Percentiles rank a stretch among this genome's conserved stretches.
These are phyloP conservation scores for Pneumocystis wakefieldiae DNA, from an alignment of 1,139 yeast genomes.

Conservation along the genomic window DNA sequence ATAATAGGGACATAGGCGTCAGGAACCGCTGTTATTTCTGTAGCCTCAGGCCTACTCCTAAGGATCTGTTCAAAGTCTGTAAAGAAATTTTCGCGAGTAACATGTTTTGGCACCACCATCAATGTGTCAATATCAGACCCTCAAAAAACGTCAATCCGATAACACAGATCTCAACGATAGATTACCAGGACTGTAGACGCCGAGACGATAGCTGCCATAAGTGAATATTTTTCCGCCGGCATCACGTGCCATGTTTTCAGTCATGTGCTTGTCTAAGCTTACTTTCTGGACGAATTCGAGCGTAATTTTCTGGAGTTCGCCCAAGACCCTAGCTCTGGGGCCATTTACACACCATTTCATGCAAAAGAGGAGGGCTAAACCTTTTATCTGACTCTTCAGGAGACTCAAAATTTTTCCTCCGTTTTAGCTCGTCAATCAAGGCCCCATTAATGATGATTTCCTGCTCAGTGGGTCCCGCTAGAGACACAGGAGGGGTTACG, in stretches of 20 bases:
- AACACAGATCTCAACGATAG: not conserved
- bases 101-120: conserved; percentile 92
- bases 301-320: conserved; percentile 51
- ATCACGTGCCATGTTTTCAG: conserved; percentile 92
- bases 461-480: conserved; percentile 65
- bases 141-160: not conserved
- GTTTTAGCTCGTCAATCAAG: conserved; percentile 62
- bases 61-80: conserved; percentile 56
- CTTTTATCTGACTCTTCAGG: conserved; percentile 28
- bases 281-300: conserved; percentile 73
- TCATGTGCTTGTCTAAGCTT: conserved; percentile 70
- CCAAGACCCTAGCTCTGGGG: conserved; percentile 52
- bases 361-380: not conserved
- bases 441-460: conserved; percentile 63
- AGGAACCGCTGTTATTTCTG: conserved; percentile 83
- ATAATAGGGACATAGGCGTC: conserved; percentile 96
- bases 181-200: conserved; percentile 72
- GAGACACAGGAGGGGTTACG: conserved; percentile 80
- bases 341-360: not conserved
- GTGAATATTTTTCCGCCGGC: conserved; percentile 96
- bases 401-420: conserved; percentile 78
- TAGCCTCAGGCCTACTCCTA: conserved; percentile 58
- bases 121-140: conserved; percentile 95
- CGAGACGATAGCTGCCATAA: conserved; percentile 83
- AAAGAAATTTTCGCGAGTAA: conserved; percentile 79